A percentile compares a stretch with the other conserved stretches of the same genome.
phyloP scores from a whole-genome alignment of 345 rosid genomes.

The Gossypium stocksii region DNA sequence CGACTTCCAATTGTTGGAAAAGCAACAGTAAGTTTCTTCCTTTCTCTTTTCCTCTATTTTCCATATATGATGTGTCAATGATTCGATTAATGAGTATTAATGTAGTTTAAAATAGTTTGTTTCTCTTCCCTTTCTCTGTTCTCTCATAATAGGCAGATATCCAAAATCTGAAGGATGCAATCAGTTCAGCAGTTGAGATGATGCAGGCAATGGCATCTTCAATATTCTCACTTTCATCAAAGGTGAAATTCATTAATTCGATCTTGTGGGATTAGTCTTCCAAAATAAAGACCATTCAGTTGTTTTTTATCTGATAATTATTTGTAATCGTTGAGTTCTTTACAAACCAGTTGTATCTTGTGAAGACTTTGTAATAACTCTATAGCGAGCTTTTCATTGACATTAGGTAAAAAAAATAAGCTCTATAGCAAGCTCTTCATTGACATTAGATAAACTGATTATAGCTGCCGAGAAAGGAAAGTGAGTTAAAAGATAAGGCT shows the following conservation, averaged over 20 bases:
- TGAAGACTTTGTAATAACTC: neutral
- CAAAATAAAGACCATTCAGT: neutral
- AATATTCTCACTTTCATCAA: constrained; percentile 47
- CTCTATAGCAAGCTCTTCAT: too few species aligned
- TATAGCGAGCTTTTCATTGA: neutral
- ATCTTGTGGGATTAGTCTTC: constrained; percentile 6
- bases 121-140: constrained; percentile 7
- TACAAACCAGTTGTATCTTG: neutral
- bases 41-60: constrained; percentile 1
- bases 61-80: neutral
- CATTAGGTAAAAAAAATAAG: neutral
- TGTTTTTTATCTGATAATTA: neutral
- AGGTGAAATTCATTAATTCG: constrained; percentile 41
- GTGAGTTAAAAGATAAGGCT: neutral
- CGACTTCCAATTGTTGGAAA: constrained; percentile 86
- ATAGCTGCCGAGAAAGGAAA: neutral
- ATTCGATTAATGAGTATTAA: neutral
- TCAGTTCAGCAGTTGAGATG: constrained; percentile 72
- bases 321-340: neutral
- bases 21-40: constrained; percentile 45
- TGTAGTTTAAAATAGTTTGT: constrained; percentile 13
- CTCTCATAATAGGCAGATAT: constrained; percentile 51
- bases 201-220: constrained; percentile 88
- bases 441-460: neutral
- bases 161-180: constrained; percentile 78